These are phyloP conservation scores for Excoecaria cochinchinensis DNA, from an alignment of 345 rosid species.

Conservation along the genomic window DNA sequence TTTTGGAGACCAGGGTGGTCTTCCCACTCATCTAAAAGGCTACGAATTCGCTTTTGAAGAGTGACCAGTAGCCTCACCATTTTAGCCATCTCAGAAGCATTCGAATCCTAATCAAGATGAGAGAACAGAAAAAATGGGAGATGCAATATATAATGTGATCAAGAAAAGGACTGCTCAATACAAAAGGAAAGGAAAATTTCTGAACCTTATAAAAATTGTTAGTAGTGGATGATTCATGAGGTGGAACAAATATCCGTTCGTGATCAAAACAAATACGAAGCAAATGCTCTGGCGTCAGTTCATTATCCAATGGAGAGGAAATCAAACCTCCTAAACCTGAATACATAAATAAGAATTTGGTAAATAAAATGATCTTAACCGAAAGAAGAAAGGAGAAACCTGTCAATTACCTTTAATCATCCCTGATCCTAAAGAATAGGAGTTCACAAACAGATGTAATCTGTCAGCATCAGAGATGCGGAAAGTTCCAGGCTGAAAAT, in stretches of 20 bases:
- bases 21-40: constrained; percentile 66
- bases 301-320: constrained; percentile 65
- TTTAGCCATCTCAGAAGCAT: constrained; percentile 60
- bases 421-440: constrained; percentile 68
- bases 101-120: constrained; percentile 52
- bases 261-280: constrained; percentile 72
- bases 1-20: constrained; percentile 80
- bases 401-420: constrained; percentile 62
- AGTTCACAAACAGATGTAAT: constrained; percentile 57
- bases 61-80: constrained; percentile 65
- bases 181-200: neutral
- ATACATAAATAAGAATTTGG: constrained; percentile 16
- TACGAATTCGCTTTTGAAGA: constrained; percentile 44
- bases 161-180: neutral
- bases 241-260: constrained; percentile 39
- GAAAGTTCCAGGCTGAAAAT: constrained; percentile 60
- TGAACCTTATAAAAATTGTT: constrained; percentile 93
- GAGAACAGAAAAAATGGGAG: constrained; percentile 16
- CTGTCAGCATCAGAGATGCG: constrained; percentile 51
- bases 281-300: constrained; percentile 79
- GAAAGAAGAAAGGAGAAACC: neutral
- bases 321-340: constrained; percentile 63
- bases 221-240: constrained; percentile 37
- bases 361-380: neutral
- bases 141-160: constrained; percentile 6